Conservation (phyloP, 1,139 yeast genomes). For the Geotrichum cucujoidarum region DNA sequence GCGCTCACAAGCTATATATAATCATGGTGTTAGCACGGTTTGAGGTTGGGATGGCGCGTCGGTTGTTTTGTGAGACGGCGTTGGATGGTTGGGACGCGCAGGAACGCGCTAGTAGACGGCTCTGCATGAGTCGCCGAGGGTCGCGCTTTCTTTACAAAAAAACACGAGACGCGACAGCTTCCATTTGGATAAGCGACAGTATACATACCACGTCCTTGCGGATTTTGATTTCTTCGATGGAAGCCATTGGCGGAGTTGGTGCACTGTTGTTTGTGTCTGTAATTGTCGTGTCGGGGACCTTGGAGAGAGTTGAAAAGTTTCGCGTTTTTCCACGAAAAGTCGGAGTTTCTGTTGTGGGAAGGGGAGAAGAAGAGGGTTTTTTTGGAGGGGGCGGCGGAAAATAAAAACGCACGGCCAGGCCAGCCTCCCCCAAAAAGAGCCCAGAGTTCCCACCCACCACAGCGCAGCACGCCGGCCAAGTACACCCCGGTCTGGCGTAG, state of each 20-base stretch:
- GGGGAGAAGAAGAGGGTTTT: not conserved
- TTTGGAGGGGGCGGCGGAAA: not conserved
- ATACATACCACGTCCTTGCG: not conserved
- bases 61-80: not conserved
- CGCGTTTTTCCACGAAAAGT: not conserved
- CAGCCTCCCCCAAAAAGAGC: not conserved
- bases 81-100: not conserved
- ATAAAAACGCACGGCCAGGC: not conserved
- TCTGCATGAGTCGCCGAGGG: not conserved
- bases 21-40: not conserved
- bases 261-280: no score
- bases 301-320: not conserved
- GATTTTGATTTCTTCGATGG: not conserved
- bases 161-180: not conserved
- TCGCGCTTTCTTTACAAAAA: no score
- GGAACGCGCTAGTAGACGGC: not conserved
- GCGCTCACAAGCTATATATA: constrained; percentile 56
- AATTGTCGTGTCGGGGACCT: no score
- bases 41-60: not conserved
- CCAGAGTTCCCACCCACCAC: not conserved
- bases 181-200: not conserved
- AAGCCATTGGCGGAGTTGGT: not conserved
- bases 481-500: not conserved
- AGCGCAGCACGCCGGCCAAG: not conserved
- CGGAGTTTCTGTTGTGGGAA: no score